Evolutionary conservation across 768 basidiomycete genomes (phyloP), one percentile per base, ranked within the genome.

Genomic region (Leccinellum albellum): DNA sequence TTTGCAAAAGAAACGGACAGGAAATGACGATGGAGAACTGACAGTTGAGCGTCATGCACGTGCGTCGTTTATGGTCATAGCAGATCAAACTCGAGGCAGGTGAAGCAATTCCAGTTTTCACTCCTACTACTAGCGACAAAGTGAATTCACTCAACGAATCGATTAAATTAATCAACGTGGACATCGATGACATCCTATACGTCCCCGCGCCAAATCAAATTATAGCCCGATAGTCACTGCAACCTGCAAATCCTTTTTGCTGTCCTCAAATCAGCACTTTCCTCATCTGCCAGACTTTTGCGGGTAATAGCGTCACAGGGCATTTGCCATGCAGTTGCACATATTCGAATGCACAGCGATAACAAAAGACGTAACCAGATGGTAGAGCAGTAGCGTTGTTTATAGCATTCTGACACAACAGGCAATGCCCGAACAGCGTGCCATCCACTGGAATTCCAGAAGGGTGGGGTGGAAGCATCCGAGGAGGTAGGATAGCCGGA

Each of bases 301-400:
- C 79, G 3, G 86, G 86, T 53, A 91, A 72, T 50, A 94, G 80
- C 55, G 94, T 96, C 63, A 98, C 85, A 58, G 94, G 94, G 76
- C 94, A 98, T 71, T 76, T 82, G 40, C 86, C 85, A 57, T 86
- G 76, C 67, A 82, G 83, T 73, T 89, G 85, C 33, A 95, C 85
- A 63, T 91, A 82, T 58, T 88, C 86, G 76, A 89, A 86, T 54
- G 88, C 89, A 75, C 95, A 97, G 33, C 89, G 84, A 70, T 94
- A 98, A 73, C 94, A 97, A 64, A 92, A 95, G 20, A 96, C 91
- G 77, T 95, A 98, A 52, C 94, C 94, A 44, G 90, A 92, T 14
- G 94, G 92, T 35, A 95, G 72, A 33, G 91, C 89, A 20, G 93
- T 95, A 47, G 94, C 91, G 67, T 97, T 97, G 69, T 83, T 83